Conservation (phyloP, 345 rosid genomes). For the Eucalyptus viminalis region DNA sequence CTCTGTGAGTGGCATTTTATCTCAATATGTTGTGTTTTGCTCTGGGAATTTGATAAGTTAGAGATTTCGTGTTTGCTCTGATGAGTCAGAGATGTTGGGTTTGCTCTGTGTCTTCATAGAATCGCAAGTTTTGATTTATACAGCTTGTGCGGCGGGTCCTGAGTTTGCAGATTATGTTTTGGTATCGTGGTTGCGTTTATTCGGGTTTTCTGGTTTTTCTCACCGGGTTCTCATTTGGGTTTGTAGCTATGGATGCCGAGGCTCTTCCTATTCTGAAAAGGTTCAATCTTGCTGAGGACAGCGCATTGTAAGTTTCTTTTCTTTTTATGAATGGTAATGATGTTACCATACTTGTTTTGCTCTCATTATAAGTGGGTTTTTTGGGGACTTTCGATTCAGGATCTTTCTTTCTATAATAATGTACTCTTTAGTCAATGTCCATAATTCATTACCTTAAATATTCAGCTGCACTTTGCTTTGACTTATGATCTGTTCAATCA, state of each 20-base stretch:
- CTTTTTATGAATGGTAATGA: neutral
- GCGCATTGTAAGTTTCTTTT: conserved; percentile 36
- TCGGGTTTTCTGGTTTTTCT: neutral
- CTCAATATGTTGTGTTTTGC: neutral
- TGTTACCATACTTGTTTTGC: neutral
- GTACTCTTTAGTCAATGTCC: neutral
- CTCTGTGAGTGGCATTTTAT: neutral
- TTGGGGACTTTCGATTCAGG: neutral
- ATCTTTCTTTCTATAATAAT: neutral
- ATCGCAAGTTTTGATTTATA: neutral
- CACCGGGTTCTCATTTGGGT: neutral
- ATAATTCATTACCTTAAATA: neutral
- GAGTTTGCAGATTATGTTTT: neutral
- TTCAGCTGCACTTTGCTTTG: neutral
- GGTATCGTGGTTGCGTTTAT: neutral
- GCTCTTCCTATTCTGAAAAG: conserved; percentile 65
- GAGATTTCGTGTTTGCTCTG: neutral
- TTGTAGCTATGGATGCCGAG: conserved; percentile 78
- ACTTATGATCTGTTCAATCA: neutral
- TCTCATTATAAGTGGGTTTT: neutral
- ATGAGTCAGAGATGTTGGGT: neutral
- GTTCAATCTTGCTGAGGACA: conserved; percentile 45
- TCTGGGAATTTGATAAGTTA: neutral
- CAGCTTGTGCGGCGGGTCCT: neutral
- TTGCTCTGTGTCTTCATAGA: neutral